A percentile compares a stretch with the other conserved stretches of the same genome.
phyloP scores from a whole-genome alignment of 805 yeast species.

The Schizosaccharomyces japonicus region DNA sequence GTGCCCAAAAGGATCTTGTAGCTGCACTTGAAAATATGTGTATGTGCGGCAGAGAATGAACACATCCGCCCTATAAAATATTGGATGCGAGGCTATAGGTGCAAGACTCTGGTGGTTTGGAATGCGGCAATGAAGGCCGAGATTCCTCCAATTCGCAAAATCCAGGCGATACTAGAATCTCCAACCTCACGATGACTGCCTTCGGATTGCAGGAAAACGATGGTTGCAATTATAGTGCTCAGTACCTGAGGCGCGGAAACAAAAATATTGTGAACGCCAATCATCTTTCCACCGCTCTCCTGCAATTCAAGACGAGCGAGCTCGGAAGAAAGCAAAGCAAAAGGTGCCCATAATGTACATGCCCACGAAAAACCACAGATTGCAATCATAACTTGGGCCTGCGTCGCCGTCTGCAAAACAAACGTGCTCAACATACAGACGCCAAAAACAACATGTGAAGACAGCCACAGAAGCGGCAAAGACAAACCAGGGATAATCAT shows the following conservation, averaged over 20 bases:
- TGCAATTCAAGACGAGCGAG: conserved; percentile 27
- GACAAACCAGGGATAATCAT: conserved; percentile 7
- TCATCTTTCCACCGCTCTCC: conserved; percentile 31
- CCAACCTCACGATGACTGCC: conserved; percentile 9
- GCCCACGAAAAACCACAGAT: conserved; percentile 43
- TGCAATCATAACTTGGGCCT: conserved; percentile 27
- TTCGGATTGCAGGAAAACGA: conserved; percentile 22
- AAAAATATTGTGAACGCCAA: conserved; percentile 35
- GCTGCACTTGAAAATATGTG: too few species aligned
- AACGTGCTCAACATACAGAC: conserved; percentile 26
- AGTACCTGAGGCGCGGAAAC: conserved; percentile 31
- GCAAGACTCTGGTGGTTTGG: too few species aligned
- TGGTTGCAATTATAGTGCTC: conserved; percentile 25
- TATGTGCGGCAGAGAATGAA: too few species aligned
- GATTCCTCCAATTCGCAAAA: conserved; percentile 31
- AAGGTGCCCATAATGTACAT: conserved; percentile 42
- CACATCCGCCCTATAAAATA: too few species aligned
- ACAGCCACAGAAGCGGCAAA: conserved; percentile 22
- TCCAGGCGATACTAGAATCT: conserved; percentile 31
- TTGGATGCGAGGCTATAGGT: too few species aligned
- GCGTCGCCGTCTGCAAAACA: conserved; percentile 19
- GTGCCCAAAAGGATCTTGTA: too few species aligned
- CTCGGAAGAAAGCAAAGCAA: conserved; percentile 35
- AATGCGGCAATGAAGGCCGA: conserved; percentile 25
- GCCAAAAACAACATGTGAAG: conserved; percentile 28